Percentiles rank a stretch among this genome's conserved stretches.
Evolutionary conservation across 2,329 filamentous ascomycete species (phyloP).

Genomic region (Lachnellula suecica): DNA sequence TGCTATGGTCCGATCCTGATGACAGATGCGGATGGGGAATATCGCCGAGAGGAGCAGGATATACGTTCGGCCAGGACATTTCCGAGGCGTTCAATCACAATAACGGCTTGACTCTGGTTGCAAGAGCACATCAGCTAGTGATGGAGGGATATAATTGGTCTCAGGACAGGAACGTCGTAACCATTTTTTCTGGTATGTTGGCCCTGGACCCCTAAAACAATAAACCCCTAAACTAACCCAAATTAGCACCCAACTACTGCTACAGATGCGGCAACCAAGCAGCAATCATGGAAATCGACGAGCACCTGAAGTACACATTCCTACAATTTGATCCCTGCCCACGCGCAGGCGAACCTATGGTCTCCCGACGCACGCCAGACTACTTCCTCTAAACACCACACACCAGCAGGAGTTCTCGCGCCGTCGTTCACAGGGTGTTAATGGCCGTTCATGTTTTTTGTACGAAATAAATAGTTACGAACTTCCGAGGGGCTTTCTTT

Average conservation of each 20-base stretch:
- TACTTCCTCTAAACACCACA: conserved; percentile 80
- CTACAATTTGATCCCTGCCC: conserved; percentile 99
- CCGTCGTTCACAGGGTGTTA: neutral
- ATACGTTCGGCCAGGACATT: conserved; percentile 96
- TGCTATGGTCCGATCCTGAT: conserved; percentile 97
- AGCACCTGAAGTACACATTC: conserved; percentile 99
- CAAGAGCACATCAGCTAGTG: conserved; percentile 94
- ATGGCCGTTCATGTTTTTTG: neutral
- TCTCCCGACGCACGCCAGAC: conserved; percentile 93
- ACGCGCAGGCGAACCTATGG: conserved; percentile 96
- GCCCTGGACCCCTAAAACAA: neutral
- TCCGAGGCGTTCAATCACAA: conserved; percentile 99
- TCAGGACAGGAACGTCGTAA: conserved; percentile 96
- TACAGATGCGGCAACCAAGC: conserved; percentile 99
- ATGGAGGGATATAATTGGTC: conserved; percentile 99
- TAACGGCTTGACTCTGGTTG: conserved; percentile 94
- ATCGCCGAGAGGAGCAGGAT: conserved; percentile 89
- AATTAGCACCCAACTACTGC: conserved; percentile 83
- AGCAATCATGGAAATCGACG: conserved; percentile 99
- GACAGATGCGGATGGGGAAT: conserved; percentile 96
- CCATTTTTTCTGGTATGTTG: conserved; percentile 86
- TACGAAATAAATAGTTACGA: neutral
- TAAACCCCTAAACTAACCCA: conserved; percentile 29
- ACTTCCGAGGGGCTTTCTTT: neutral
- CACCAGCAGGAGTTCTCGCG: neutral